phyloP scores from a whole-genome alignment of 192 early-diverging fungal species.

The Backusella sp. region DNA sequence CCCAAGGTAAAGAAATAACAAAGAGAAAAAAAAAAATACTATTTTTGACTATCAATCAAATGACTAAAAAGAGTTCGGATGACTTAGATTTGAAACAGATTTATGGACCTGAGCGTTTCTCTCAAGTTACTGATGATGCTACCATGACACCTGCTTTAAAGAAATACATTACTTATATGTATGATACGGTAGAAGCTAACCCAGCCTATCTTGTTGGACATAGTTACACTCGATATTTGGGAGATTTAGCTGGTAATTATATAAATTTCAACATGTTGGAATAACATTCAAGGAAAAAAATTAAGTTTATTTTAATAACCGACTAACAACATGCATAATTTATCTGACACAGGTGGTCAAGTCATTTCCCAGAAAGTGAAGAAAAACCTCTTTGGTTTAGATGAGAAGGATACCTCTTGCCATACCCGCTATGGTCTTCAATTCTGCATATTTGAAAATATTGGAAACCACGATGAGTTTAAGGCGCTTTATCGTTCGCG shows the following conservation, averaged over 20 bases:
- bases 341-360: slow-evolving; percentile 39
- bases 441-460: slow-evolving; percentile 51
- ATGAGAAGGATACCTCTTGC: slow-evolving; percentile 38
- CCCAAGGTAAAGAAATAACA: slow-evolving; percentile 13
- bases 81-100: slow-evolving; percentile 42
- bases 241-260: slow-evolving; percentile 42
- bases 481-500: slow-evolving; percentile 48
- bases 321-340: neutral
- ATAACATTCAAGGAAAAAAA: neutral
- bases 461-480: slow-evolving; percentile 44
- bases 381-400: slow-evolving; percentile 42
- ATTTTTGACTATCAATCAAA: neutral
- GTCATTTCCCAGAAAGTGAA: slow-evolving; percentile 48
- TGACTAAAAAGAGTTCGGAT: neutral
- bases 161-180: slow-evolving; percentile 45
- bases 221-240: slow-evolving; percentile 54
- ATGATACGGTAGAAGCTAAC: slow-evolving; percentile 33
- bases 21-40: neutral
- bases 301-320: neutral
- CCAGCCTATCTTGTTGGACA: slow-evolving; percentile 53
- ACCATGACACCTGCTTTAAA: slow-evolving; percentile 50
- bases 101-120: slow-evolving; percentile 39
- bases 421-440: slow-evolving; percentile 36
- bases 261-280: no score
- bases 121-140: slow-evolving; percentile 22